Evolutionary conservation across 805 yeast species (phyloP).

Genomic region (Clavispora santaluciae): DNA sequence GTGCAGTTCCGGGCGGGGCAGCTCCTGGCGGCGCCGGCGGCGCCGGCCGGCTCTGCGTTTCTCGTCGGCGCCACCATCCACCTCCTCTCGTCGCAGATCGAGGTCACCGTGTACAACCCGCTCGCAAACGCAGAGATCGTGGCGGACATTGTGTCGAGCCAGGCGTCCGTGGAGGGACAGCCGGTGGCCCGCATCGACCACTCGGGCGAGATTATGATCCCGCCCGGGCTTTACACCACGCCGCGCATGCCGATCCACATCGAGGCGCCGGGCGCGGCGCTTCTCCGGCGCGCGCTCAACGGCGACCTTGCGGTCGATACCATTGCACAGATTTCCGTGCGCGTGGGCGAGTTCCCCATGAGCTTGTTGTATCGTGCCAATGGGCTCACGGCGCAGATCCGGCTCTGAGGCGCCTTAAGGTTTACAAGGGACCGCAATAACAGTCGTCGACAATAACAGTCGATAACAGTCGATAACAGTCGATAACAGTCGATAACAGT

Average conservation of each 20-base stretch:
- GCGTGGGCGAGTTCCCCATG: constrained; percentile 35
- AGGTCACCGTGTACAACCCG: constrained; percentile 52
- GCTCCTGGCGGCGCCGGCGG: not conserved
- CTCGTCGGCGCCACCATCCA: constrained; percentile 50
- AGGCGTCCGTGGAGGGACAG: constrained; percentile 44
- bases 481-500: too few relatives aligned
- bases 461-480: too few relatives aligned
- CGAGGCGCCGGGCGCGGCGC: constrained; percentile 44
- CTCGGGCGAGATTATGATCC: constrained; percentile 38
- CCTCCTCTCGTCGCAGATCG: constrained; percentile 49
- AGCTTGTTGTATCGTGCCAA: constrained; percentile 44
- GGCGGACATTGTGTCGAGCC: constrained; percentile 41
- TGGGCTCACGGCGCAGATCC: constrained; percentile 39
- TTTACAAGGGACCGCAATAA: constrained; percentile 4
- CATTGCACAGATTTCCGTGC: constrained; percentile 37
- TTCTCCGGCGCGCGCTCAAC: constrained; percentile 46
- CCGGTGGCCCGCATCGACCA: constrained; percentile 42
- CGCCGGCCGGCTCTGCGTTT: constrained; percentile 29
- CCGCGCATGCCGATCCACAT: constrained; percentile 47
- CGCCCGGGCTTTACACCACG: constrained; percentile 50
- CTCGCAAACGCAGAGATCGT: constrained; percentile 40
- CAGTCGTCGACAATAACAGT: too few relatives aligned
- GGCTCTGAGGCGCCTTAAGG: constrained; percentile 16
- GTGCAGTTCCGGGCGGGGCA: not conserved
- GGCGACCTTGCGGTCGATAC: constrained; percentile 47